Evolutionary conservation across 805 yeast genomes (phyloP), one percentile per base, ranked within the genome.

Genomic region (Yarrowia osloensis): DNA sequence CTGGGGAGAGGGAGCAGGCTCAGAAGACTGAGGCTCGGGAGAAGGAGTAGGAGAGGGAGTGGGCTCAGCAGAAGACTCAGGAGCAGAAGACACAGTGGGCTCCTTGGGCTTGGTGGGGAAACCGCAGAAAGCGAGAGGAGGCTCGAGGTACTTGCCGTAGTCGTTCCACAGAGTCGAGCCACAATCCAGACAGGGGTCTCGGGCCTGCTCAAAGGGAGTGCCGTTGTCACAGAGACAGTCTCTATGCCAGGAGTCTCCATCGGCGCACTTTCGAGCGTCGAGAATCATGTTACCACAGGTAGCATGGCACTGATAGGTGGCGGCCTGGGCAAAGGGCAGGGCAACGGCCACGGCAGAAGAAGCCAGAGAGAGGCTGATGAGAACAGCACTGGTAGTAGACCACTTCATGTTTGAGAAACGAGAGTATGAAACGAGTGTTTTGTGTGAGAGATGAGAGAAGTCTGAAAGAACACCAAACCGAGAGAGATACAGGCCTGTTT

Each of bases 311-410:
- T 31, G 42, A 44, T 44, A 44, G 44, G 33, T n/a, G 4, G 66
- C 29, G n/a, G n/a, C 61, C 31, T 35, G 44, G 19, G 37, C 44
- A 9, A 22, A 26, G 35, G 66, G 54, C 6, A 49, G 24, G 33
- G 54, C 54, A 9, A 50, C 54, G 17, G 52, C 96, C 13, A 81
- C 81, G 49, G 91, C 74, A 68, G 97, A 97, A 35, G 89, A 73
- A 2, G 79, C 76, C 63, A 89, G 78, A 15, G 91, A 19, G 15
- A 29, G 37, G 21, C 46, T 40, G 46, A 49, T 9, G 21, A 46
- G 31, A 17, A 33, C 9, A 9, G 31, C 15, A n/a, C n/a, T n/a
- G n/a, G n/a, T n/a, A 26, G 50, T 9, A 46, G 50, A 46, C 33
- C 31, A 46, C 50, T 46, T 46, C 33, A 26, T 46, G 33, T 46